A percentile compares a stretch with the other conserved stretches of the same genome.
Evolutionary conservation across 441 rosid genomes (phyloP).

Genomic region (Eutrema salsugineum): DNA sequence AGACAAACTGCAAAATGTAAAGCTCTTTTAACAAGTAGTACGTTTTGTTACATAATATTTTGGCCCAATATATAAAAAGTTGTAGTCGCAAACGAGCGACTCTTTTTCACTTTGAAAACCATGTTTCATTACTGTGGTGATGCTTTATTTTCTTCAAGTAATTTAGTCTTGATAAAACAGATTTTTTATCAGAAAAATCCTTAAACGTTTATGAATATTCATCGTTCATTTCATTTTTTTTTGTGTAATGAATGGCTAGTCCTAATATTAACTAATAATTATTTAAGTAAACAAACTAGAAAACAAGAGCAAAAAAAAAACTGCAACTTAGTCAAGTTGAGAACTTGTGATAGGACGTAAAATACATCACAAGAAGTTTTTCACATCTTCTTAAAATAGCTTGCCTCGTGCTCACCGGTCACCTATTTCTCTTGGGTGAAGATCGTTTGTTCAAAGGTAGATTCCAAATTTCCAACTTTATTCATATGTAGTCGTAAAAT

Average conservation of each 20-base stretch:
- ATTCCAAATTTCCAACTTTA: not conserved
- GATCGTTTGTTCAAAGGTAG: not conserved
- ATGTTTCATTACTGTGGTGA: constrained; percentile 6
- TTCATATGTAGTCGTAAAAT: not conserved
- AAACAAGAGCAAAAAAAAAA: not conserved
- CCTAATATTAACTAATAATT: not conserved
- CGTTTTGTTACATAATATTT: constrained; percentile 26
- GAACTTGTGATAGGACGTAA: not conserved
- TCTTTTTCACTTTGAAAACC: not conserved
- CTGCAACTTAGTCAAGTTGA: not conserved
- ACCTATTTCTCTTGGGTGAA: not conserved
- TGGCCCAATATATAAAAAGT: constrained; percentile 22
- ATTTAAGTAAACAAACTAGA: not conserved
- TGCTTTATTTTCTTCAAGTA: not conserved
- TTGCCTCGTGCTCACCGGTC: not conserved
- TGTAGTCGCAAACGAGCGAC: not conserved
- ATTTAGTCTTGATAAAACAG: not conserved
- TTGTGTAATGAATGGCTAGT: not conserved
- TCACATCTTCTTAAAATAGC: not conserved
- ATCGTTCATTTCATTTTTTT: not conserved
- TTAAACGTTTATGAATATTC: not conserved
- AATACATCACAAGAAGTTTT: not conserved
- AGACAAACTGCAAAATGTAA: constrained; percentile 30
- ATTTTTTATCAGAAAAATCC: not conserved
- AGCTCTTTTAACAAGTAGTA: constrained; percentile 25